Conservation (phyloP, 495 filamentous ascomycete genomes). For the Talaromyces trachyspermus region DNA sequence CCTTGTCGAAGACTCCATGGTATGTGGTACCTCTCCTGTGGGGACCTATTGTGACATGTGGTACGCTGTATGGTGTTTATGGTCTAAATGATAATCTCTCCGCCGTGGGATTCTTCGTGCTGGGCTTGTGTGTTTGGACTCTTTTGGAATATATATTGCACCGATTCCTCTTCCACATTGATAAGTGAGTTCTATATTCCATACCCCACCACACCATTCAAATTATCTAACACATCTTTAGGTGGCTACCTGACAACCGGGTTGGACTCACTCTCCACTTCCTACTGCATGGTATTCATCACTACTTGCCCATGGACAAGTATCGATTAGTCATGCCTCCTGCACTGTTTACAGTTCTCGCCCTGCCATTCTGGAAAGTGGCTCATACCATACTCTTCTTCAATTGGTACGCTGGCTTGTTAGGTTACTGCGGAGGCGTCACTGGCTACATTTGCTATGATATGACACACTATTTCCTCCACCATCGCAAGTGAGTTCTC, state of each 20-base stretch:
- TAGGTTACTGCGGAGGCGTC: slow-evolving; percentile 80
- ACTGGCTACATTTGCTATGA: slow-evolving; percentile 97
- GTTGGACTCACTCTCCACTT: slow-evolving; percentile 88
- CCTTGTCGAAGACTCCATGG: slow-evolving; percentile 88
- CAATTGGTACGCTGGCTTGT: slow-evolving; percentile 72
- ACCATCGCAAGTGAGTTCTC: slow-evolving; percentile 73
- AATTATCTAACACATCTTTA: slow-evolving; percentile 21
- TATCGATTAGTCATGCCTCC: slow-evolving; percentile 97
- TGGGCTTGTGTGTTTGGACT: slow-evolving; percentile 75
- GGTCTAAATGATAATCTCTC: slow-evolving; percentile 42
- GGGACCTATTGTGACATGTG: slow-evolving; percentile 76
- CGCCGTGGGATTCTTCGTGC: slow-evolving; percentile 49
- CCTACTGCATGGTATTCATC: slow-evolving; percentile 92
- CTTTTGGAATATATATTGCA: slow-evolving; percentile 88
- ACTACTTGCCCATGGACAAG: slow-evolving; percentile 98
- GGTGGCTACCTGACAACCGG: slow-evolving; percentile 86
- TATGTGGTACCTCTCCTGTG: slow-evolving; percentile 80
- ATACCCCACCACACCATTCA: background rate
- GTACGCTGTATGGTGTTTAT: slow-evolving; percentile 55
- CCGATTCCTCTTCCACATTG: slow-evolving; percentile 89
- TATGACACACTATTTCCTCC: slow-evolving; percentile 98
- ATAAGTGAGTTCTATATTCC: slow-evolving; percentile 52
- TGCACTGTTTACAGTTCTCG: slow-evolving; percentile 75
- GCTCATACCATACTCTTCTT: slow-evolving; percentile 78
- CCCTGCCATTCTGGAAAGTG: slow-evolving; percentile 87